These are phyloP conservation scores for Mrakia blollopis DNA, from an alignment of 768 basidiomycete species.

Conservation along the genomic window DNA sequence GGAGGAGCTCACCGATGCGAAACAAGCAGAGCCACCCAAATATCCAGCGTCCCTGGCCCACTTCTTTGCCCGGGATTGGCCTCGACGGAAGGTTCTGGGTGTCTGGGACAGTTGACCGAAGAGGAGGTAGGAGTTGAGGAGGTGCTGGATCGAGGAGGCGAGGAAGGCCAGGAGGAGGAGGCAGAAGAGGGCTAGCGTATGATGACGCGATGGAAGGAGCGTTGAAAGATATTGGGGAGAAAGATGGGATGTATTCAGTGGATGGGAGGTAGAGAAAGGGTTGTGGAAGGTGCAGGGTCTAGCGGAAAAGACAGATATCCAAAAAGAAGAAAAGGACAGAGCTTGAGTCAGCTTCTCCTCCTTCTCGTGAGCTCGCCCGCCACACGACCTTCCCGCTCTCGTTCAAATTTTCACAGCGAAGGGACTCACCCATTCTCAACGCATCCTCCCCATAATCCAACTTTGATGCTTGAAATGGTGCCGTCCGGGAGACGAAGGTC, in stretches of 20 bases:
- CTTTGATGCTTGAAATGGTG: neutral
- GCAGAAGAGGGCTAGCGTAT: neutral
- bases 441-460: neutral
- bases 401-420: neutral
- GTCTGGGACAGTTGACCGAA: neutral
- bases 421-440: neutral
- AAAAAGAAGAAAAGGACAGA: neutral
- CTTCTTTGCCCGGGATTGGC: neutral
- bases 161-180: constrained; percentile 1
- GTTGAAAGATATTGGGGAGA: neutral
- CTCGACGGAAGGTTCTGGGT: neutral
- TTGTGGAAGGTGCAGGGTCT: neutral
- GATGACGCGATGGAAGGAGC: neutral
- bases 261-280: neutral
- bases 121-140: constrained; percentile 13
- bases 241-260: neutral
- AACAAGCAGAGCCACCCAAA: neutral
- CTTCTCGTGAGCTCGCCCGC: neutral
- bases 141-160: neutral
- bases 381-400: neutral
- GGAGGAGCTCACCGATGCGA: neutral
- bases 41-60: neutral
- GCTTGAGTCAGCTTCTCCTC: neutral
- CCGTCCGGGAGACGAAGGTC: neutral
- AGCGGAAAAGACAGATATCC: neutral